Percentiles rank a stretch among this genome's conserved stretches.
phyloP scores from a whole-genome alignment of 768 basidiomycete genomes.

The Cubamyces lactineus region DNA sequence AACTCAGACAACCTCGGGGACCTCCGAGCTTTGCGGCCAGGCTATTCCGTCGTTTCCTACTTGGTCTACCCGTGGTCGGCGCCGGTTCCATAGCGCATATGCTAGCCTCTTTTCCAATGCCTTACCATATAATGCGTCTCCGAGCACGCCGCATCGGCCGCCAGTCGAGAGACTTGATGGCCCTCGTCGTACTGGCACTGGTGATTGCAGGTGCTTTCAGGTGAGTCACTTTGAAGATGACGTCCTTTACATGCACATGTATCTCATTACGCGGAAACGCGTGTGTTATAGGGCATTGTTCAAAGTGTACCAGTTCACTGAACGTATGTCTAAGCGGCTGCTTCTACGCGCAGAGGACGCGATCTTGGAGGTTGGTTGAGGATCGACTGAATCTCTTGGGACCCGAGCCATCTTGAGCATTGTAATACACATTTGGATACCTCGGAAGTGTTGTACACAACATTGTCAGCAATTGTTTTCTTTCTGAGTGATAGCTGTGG shows the following conservation, averaged over 20 bases:
- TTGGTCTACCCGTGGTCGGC: constrained; percentile 79
- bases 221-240: constrained; percentile 39
- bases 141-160: constrained; percentile 59
- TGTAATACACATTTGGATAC: not conserved
- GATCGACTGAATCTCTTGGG: not conserved
- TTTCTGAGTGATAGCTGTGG: not conserved
- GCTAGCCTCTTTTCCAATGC: constrained; percentile 65
- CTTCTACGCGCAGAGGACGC: constrained; percentile 77
- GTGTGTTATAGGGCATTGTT: constrained; percentile 58
- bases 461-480: not conserved
- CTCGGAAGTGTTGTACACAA: not conserved
- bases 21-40: constrained; percentile 53
- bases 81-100: constrained; percentile 76
- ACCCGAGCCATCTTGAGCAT: too few relatives aligned
- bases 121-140: constrained; percentile 71
- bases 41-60: constrained; percentile 69
- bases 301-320: constrained; percentile 69
- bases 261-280: constrained; percentile 1
- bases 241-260: not conserved
- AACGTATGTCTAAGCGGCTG: constrained; percentile 58
- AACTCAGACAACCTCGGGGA: constrained; percentile 28
- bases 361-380: constrained; percentile 65
- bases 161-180: constrained; percentile 62
- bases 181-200: constrained; percentile 64
- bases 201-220: constrained; percentile 65